phyloP scores from a whole-genome alignment of 2,329 filamentous ascomycete genomes.

The Aspergillus sp. region DNA sequence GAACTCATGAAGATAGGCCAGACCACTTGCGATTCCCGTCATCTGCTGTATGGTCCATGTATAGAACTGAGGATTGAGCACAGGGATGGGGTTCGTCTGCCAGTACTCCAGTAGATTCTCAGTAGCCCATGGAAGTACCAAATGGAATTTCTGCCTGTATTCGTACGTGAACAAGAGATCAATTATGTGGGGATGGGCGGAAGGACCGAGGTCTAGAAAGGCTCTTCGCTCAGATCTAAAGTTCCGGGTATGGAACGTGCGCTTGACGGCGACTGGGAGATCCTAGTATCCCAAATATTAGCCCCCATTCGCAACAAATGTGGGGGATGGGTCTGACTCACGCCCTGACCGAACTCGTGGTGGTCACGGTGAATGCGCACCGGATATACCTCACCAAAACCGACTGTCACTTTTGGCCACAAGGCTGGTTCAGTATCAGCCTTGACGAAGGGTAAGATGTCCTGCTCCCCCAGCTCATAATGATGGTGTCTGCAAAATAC shows the following conservation, averaged over 20 bases:
- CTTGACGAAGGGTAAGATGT: constrained; percentile 13
- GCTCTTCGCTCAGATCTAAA: background rate
- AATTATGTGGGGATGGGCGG: constrained; percentile 27
- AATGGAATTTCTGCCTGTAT: constrained; percentile 25
- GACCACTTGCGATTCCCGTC: constrained; percentile 30
- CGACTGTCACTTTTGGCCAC: background rate
- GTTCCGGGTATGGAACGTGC: background rate
- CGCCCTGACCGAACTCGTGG: constrained; percentile 14
- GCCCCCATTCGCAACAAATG: too few relatives aligned
- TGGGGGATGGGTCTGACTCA: too few relatives aligned
- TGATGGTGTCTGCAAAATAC: constrained; percentile 6
- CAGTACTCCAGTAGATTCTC: constrained; percentile 33
- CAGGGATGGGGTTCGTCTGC: constrained; percentile 19
- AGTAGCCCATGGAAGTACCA: constrained; percentile 37
- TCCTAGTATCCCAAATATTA: background rate
- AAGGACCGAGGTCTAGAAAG: background rate
- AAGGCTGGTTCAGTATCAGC: background rate
- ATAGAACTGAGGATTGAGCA: constrained; percentile 20
- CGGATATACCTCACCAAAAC: constrained; percentile 15
- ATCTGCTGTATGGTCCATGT: constrained; percentile 36
- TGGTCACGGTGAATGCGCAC: constrained; percentile 18
- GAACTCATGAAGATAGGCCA: constrained; percentile 32
- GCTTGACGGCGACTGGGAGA: constrained; percentile 3
- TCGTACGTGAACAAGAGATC: constrained; percentile 35
- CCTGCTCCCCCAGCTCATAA: constrained; percentile 6